These are phyloP conservation scores for Berberis thunbergii DNA, from an alignment of 164 flowering plant species.

Conservation along the genomic window DNA sequence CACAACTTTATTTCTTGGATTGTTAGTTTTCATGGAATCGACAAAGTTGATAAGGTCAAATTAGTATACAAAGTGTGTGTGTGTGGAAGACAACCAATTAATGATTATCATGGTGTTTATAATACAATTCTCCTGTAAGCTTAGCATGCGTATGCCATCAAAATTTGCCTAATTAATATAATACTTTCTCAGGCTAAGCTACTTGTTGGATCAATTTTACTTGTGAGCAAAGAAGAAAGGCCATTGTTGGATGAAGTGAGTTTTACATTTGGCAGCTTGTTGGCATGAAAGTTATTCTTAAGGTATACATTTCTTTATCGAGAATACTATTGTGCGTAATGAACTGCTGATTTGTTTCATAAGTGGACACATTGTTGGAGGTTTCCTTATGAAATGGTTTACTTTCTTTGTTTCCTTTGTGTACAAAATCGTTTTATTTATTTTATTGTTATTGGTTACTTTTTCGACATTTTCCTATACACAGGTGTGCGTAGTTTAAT, in stretches of 20 bases:
- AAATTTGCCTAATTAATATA: background rate
- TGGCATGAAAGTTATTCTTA: constrained; percentile 82
- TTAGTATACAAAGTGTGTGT: background rate
- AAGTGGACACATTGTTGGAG: too few relatives aligned
- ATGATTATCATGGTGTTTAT: background rate
- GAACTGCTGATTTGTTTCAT: too few relatives aligned
- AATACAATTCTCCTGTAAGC: too few relatives aligned
- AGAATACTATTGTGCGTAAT: too few relatives aligned
- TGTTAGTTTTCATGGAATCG: constrained; percentile 48
- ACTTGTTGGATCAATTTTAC: constrained; percentile 72
- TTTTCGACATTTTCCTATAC: too few relatives aligned
- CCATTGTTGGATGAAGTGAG: constrained; percentile 74
- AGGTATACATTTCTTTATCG: constrained; percentile 40
- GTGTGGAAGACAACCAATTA: background rate
- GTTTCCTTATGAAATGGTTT: too few relatives aligned
- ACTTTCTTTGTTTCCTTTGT: too few relatives aligned
- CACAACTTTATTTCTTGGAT: constrained; percentile 39
- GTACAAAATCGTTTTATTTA: too few relatives aligned
- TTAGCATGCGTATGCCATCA: background rate
- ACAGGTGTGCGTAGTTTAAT: too few relatives aligned
- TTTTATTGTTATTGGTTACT: too few relatives aligned
- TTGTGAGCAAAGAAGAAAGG: constrained; percentile 65
- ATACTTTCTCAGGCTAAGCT: constrained; percentile 54
- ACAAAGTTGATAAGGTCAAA: constrained; percentile 60
- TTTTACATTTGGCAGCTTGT: constrained; percentile 80